Percentiles rank a stretch among this genome's conserved stretches.
Evolutionary conservation across 2,329 filamentous ascomycete genomes (phyloP).

Genomic region (Ceratocystis papillata): DNA sequence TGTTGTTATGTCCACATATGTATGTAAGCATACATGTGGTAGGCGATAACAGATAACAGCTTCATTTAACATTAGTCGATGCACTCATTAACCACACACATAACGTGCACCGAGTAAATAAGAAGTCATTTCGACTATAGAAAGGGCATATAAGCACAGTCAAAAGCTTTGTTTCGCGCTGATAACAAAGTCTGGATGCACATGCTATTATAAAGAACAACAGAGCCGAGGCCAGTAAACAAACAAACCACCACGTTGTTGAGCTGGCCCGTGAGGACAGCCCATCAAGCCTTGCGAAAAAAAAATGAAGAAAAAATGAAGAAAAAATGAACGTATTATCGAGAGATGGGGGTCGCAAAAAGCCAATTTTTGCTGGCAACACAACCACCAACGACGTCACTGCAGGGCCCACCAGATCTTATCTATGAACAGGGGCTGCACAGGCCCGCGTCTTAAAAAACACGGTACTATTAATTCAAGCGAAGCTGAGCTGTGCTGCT

Average conservation of each 20-base stretch:
- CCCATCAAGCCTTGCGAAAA: background rate
- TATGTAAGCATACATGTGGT: too few species aligned
- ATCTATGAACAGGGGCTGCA: slow-evolving; percentile 1
- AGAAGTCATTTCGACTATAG: too few species aligned
- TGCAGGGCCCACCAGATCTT: slow-evolving; percentile 7
- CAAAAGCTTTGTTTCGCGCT: background rate
- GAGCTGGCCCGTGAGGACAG: background rate
- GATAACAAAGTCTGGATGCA: background rate
- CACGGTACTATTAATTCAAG: background rate
- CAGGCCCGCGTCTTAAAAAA: background rate
- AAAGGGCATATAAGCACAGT: background rate
- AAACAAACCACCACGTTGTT: slow-evolving; percentile 10
- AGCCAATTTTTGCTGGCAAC: background rate
- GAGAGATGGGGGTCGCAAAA: background rate
- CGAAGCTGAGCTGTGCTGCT: slow-evolving; percentile 6
- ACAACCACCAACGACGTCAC: slow-evolving; percentile 8
- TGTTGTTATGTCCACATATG: too few species aligned
- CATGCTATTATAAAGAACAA: background rate
- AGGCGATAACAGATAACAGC: background rate
- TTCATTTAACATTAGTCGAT: background rate
- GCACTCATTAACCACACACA: background rate
- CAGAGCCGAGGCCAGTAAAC: background rate
- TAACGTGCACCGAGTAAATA: background rate
- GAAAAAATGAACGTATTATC: slow-evolving; percentile 10
- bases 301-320: background rate